A percentile compares a stretch with the other conserved stretches of the same genome.
Conservation (phyloP, 208 protist species). For the Herpetomonas samuelpessoai region DNA sequence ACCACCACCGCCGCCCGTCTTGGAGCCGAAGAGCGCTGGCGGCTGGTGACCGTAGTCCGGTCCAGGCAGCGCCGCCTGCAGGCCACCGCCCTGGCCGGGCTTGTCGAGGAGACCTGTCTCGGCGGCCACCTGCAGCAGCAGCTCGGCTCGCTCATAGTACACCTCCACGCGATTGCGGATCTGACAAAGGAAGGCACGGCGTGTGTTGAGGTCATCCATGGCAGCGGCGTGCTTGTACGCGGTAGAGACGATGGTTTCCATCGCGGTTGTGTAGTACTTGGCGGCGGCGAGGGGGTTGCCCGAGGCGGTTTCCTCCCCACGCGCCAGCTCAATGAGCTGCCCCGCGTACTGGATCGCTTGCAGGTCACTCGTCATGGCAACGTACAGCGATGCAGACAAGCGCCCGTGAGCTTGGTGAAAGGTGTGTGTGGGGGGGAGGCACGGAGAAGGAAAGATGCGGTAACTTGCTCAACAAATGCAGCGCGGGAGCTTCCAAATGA, state of each 20-base stretch:
- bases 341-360: constrained; percentile 33
- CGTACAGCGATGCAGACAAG: too few species aligned
- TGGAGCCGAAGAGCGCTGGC: constrained; percentile 19
- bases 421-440: constrained; percentile 1
- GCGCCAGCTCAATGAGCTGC: constrained; percentile 55
- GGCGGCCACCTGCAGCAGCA: constrained; percentile 63
- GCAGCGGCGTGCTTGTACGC: constrained; percentile 24
- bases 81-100: constrained; percentile 24
- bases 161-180: constrained; percentile 50
- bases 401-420: too few species aligned
- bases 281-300: constrained; percentile 74
- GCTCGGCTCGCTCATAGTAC: constrained; percentile 63
- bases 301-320: constrained; percentile 58
- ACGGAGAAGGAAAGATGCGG: background rate
- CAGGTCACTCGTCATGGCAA: constrained; percentile 18
- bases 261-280: constrained; percentile 67
- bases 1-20: background rate
- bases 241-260: constrained; percentile 61
- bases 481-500: too few species aligned
- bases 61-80: constrained; percentile 1
- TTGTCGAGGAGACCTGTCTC: constrained; percentile 63
- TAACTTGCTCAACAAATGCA: too few species aligned
- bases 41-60: constrained; percentile 13
- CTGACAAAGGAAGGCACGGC: constrained; percentile 73
- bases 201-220: constrained; percentile 28